Evolutionary conservation across 2,329 filamentous ascomycete species (phyloP), one percentile per base, ranked within the genome.

Genomic region (Fusarium sp.): DNA sequence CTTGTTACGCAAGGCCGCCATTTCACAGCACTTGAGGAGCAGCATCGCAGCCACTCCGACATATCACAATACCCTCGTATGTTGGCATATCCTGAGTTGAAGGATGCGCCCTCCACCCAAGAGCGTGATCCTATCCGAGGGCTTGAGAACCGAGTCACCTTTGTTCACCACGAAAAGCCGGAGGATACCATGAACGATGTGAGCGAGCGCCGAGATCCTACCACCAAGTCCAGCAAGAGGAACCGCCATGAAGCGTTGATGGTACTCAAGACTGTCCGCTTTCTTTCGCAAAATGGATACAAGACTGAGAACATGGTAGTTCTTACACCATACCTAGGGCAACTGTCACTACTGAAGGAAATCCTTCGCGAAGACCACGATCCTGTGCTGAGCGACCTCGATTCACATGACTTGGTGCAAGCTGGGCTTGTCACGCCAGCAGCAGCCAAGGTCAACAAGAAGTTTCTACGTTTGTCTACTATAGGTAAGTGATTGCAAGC

Each of bases 251-350:
- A 94, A 73, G 91, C 84, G 0, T 77, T 88, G 0, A 91, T 94
- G 85, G 85, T 91, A 0, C 75, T 93, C 22, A 88, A 85, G 67
- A 85, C 85, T 52, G 87, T 94, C 2, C 85, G 84, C 8, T 93
- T 93, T 69, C 79, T 94, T 1, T 88, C 82, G 0, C 92, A 93
- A 65, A 91, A 94, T 69, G 91, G 91, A 0, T 94, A 94, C 72
- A 83, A 84, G 6, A 88, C 89, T 0, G 82, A 88, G 6, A 80
- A 91, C 4, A 82, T 94, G 13, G 91, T 93, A 0, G 81, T 94
- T 0, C 77, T 94, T 2, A 92, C 91, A 0, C 92, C 92, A 0
- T 94, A 94, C 34, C 81, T 94, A 0, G 91, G 91, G 0, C 91
- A 94, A 69, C 77, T 94, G 0, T 84, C 80, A 5, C 80, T 91